These are phyloP conservation scores for Knufia petricola DNA, from an alignment of 2,329 filamentous ascomycete genomes.

Conservation along the genomic window DNA sequence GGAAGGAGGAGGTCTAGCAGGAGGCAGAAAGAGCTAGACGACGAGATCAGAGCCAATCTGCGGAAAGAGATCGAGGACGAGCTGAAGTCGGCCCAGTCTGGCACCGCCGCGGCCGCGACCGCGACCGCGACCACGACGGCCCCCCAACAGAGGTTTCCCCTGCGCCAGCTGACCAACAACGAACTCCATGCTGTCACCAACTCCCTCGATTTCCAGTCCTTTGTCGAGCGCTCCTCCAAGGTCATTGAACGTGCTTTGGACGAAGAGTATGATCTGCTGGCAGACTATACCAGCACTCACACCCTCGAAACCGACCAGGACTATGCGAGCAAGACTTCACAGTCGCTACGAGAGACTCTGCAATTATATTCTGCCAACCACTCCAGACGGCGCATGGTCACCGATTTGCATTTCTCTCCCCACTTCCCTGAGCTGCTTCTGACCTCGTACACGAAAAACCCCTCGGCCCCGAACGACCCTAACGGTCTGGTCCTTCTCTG, in stretches of 20 bases:
- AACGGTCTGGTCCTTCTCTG: conserved; percentile 91
- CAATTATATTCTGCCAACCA: conserved; percentile 93
- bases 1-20: conserved; percentile 65
- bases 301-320: conserved; percentile 57
- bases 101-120: conserved; percentile 27
- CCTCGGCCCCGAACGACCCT: conserved; percentile 84
- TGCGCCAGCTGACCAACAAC: conserved; percentile 68
- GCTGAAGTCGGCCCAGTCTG: conserved; percentile 56
- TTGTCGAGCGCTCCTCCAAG: conserved; percentile 90
- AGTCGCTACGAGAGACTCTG: conserved; percentile 60
- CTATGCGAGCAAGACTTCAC: conserved; percentile 22
- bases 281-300: conserved; percentile 81
- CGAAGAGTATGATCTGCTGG: conserved; percentile 90
- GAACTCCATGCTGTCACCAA: conserved; percentile 84
- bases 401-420: conserved; percentile 86
- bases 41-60: conserved; percentile 77
- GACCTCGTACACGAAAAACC: conserved; percentile 95
- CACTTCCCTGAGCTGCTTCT: conserved; percentile 82
- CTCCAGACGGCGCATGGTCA: conserved; percentile 97
- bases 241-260: conserved; percentile 91
- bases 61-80: conserved; percentile 89
- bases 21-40: conserved; percentile 71
- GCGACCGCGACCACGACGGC: conserved; percentile 27
- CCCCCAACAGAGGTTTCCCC: conserved; percentile 56
- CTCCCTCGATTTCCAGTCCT: conserved; percentile 88